These are phyloP conservation scores for Salvia rosmarinus DNA, from an alignment of 257 asterid species.

Conservation along the genomic window DNA sequence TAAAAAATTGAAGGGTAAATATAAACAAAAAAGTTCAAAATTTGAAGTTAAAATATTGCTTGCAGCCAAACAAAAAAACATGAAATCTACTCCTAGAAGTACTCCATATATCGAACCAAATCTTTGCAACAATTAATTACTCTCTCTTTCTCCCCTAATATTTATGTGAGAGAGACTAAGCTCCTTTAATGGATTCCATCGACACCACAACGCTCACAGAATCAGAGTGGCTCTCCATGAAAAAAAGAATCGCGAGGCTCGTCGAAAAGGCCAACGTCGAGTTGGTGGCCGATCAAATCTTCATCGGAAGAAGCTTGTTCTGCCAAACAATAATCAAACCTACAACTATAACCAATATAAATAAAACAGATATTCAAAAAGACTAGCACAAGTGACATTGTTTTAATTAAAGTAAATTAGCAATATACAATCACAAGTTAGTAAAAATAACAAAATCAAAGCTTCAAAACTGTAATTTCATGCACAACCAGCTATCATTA, in stretches of 20 bases:
- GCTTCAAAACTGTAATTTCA: neutral
- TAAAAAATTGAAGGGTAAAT: no score
- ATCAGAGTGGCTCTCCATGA: slow-evolving; percentile 31
- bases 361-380: neutral
- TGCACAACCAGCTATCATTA: neutral
- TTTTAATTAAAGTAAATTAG: no score
- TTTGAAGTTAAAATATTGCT: neutral
- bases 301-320: slow-evolving; percentile 35
- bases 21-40: no score
- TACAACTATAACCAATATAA: no score
- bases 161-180: neutral
- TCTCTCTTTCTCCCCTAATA: neutral
- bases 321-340: slow-evolving; percentile 37
- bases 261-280: slow-evolving; percentile 16
- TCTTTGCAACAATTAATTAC: neutral
- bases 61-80: slow-evolving; percentile 27
- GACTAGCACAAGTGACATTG: no score
- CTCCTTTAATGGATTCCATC: neutral
- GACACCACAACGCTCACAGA: neutral
- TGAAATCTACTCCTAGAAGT: neutral
- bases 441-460: neutral
- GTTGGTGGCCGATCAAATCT: slow-evolving; percentile 27
- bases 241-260: slow-evolving; percentile 20
- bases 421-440: neutral
- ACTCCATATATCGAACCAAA: neutral